phyloP scores from a whole-genome alignment of 306 rosid species.

The Herpetospermum pedunculosum region DNA sequence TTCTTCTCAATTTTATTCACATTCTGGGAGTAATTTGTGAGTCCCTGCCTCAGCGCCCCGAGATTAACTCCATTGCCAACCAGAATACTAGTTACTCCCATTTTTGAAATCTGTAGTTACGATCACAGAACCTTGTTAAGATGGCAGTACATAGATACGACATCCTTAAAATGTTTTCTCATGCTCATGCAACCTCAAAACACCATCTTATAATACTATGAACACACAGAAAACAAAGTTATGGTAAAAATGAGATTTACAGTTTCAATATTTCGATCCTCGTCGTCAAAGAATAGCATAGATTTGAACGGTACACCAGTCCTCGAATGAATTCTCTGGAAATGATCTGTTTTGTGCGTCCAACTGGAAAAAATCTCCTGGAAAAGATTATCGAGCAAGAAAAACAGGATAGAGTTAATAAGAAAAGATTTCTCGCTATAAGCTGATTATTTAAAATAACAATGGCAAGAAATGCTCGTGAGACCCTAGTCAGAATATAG shows the following conservation, averaged over 20 bases:
- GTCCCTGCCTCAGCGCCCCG: conserved; percentile 55
- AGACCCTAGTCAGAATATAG: background rate
- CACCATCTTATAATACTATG: background rate
- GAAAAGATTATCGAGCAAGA: background rate
- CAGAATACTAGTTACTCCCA: conserved; percentile 77
- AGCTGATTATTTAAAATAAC: background rate
- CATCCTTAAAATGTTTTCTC: background rate
- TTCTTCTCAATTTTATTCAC: conserved; percentile 43
- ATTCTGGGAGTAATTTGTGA: conserved; percentile 37
- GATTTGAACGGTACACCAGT: conserved; percentile 51
- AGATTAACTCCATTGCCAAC: conserved; percentile 57
- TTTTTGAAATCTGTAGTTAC: conserved; percentile 41
- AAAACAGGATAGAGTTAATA: background rate
- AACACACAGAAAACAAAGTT: background rate
- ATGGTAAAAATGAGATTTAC: conserved; percentile 17
- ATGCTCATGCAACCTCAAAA: background rate
- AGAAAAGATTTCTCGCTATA: background rate
- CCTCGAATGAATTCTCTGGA: conserved; percentile 44
- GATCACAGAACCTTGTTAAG: background rate
- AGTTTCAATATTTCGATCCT: conserved; percentile 43
- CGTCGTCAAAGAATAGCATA: conserved; percentile 75
- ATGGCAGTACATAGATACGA: background rate
- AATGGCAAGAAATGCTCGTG: background rate
- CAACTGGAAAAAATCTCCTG: conserved; percentile 72
- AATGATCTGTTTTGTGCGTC: conserved; percentile 65